phyloP scores from a whole-genome alignment of 331 rosid species.

The Malus hybrid region DNA sequence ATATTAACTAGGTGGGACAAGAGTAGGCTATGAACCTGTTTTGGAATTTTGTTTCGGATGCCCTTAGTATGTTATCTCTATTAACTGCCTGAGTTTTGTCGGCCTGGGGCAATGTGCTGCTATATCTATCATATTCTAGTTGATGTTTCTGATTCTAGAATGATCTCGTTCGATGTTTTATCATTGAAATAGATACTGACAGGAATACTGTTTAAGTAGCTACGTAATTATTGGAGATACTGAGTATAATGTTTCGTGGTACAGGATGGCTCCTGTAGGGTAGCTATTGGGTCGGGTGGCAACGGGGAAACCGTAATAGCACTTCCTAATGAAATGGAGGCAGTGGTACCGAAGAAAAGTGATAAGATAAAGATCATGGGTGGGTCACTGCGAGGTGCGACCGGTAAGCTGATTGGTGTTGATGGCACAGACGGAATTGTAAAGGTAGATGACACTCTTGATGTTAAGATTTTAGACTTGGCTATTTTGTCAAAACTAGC shows the following conservation, averaged over 20 bases:
- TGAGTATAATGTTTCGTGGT: not conserved
- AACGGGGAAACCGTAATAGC: conserved; percentile 65
- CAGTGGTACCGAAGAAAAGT: conserved; percentile 71
- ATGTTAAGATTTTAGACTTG: conserved; percentile 86
- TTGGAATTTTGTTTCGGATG: not conserved
- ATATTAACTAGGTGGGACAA: not conserved
- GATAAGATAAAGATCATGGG: conserved; percentile 89
- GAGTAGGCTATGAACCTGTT: not conserved
- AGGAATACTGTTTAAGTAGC: not conserved
- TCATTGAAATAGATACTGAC: not conserved
- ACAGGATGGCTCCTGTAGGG: conserved; percentile 90
- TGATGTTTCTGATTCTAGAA: not conserved
- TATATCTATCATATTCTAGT: not conserved
- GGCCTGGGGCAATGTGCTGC: not conserved
- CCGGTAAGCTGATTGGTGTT: conserved; percentile 95
- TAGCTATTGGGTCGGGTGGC: conserved; percentile 67
- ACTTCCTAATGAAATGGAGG: conserved; percentile 64
- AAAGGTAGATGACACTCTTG: conserved; percentile 84
- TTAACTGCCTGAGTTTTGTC: not conserved
- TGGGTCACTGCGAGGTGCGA: conserved; percentile 77
- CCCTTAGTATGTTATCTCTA: not conserved
- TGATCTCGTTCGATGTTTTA: not conserved
- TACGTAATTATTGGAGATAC: not conserved
- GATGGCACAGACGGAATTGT: conserved; percentile 98
- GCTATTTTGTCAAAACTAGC: conserved; percentile 82